Evolutionary conservation across 2,329 filamentous ascomycete species (phyloP).

Genomic region (Fusarium proliferatum): DNA sequence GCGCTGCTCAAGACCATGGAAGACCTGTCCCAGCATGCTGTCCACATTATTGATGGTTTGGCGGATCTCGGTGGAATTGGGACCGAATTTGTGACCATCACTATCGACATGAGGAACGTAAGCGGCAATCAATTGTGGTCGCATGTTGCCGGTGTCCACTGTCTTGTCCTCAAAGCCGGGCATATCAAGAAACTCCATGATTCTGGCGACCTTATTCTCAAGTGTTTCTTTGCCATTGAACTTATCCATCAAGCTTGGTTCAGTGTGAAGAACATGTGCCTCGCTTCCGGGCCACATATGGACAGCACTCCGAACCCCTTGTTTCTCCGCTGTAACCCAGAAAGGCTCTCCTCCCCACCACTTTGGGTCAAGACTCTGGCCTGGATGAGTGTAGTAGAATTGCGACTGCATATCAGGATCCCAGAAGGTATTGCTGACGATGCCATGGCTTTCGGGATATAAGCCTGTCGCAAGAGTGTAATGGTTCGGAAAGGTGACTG

Average conservation of each 20-base stretch:
- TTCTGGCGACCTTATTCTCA: constrained; percentile 78
- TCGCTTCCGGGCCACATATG: constrained; percentile 99
- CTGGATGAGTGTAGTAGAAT: constrained; percentile 87
- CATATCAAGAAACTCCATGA: constrained; percentile 85
- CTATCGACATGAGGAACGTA: constrained; percentile 94
- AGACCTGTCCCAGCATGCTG: constrained; percentile 80
- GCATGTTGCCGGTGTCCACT: constrained; percentile 62
- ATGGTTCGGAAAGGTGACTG: constrained; percentile 96
- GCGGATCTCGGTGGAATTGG: constrained; percentile 92
- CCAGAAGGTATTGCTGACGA: constrained; percentile 96
- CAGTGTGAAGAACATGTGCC: constrained; percentile 79
- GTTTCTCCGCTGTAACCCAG: constrained; percentile 91
- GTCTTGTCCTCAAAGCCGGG: constrained; percentile 74
- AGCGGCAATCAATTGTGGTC: constrained; percentile 91
- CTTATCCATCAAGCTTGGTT: constrained; percentile 84
- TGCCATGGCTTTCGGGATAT: constrained; percentile 90
- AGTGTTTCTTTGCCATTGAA: constrained; percentile 84
- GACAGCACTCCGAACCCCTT: constrained; percentile 81
- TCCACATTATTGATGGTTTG: constrained; percentile 84
- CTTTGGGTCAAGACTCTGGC: constrained; percentile 80
- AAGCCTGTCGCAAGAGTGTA: constrained; percentile 93
- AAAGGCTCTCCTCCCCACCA: constrained; percentile 97
- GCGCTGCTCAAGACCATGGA: constrained; percentile 79
- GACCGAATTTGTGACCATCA: constrained; percentile 88
- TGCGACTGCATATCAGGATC: constrained; percentile 80